These are phyloP conservation scores for Wickerhamiella allomyrinae DNA, from an alignment of 805 yeast species.

Conservation along the genomic window DNA sequence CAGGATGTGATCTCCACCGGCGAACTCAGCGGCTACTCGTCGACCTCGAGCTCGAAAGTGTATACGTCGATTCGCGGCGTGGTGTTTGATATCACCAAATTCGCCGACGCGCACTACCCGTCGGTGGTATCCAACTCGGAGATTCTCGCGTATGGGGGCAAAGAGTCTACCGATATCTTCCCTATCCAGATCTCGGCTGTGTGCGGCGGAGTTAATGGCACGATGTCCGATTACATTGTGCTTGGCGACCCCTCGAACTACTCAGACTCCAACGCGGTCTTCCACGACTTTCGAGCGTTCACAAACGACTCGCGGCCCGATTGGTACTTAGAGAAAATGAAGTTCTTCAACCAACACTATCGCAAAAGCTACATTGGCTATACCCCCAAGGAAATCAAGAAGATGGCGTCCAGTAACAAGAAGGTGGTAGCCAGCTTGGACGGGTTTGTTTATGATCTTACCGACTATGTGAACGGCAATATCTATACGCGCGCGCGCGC, in stretches of 20 bases:
- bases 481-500: slow-evolving; percentile 21
- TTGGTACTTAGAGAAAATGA: slow-evolving; percentile 29
- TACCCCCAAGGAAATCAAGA: slow-evolving; percentile 21
- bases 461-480: slow-evolving; percentile 26
- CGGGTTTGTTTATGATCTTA: slow-evolving; percentile 28
- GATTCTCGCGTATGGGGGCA: slow-evolving; percentile 28
- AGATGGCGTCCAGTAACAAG: slow-evolving; percentile 17
- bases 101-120: slow-evolving; percentile 28
- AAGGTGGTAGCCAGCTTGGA: slow-evolving; percentile 23
- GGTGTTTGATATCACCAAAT: slow-evolving; percentile 27
- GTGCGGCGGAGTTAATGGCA: slow-evolving; percentile 25
- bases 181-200: slow-evolving; percentile 29
- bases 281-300: slow-evolving; percentile 30
- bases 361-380: slow-evolving; percentile 27
- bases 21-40: slow-evolving; percentile 23
- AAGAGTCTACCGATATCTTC: slow-evolving; percentile 24
- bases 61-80: slow-evolving; percentile 28
- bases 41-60: slow-evolving; percentile 21
- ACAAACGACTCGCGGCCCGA: slow-evolving; percentile 29
- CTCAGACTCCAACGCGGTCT: slow-evolving; percentile 27
- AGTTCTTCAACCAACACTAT: slow-evolving; percentile 24
- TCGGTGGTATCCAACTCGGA: slow-evolving; percentile 24
- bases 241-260: slow-evolving; percentile 25
- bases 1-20: slow-evolving; percentile 25
- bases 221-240: slow-evolving; percentile 18